Conservation (phyloP, 495 filamentous ascomycete species). For the Halenospora varia region DNA sequence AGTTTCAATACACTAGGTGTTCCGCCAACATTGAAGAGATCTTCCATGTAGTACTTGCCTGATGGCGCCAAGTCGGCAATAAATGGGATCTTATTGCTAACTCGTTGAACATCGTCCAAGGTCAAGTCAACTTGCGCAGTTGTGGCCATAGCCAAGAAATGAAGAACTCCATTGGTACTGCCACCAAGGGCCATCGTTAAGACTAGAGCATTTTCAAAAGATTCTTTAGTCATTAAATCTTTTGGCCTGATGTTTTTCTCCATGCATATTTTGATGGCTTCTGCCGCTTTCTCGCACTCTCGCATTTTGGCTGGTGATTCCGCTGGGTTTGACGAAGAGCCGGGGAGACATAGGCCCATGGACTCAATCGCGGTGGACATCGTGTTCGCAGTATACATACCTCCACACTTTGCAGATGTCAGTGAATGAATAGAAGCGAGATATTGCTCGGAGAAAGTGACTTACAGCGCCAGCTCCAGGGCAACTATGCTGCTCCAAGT, state of each 20-base stretch:
- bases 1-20: conserved; percentile 90
- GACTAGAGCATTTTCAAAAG: conserved; percentile 91
- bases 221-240: conserved; percentile 76
- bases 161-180: conserved; percentile 87
- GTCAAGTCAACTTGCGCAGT: conserved; percentile 81
- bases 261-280: conserved; percentile 82
- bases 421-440: background rate
- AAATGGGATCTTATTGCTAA: conserved; percentile 86
- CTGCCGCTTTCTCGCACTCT: conserved; percentile 83
- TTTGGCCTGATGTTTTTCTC: conserved; percentile 82
- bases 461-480: conserved; percentile 76
- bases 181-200: conserved; percentile 92
- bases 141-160: conserved; percentile 92
- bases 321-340: conserved; percentile 87
- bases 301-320: conserved; percentile 85
- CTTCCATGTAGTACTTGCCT: conserved; percentile 88
- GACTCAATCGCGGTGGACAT: conserved; percentile 96
- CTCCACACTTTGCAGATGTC: conserved; percentile 61
- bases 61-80: conserved; percentile 89
- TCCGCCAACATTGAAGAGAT: conserved; percentile 91
- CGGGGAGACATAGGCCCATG: conserved; percentile 87
- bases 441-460: background rate
- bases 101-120: conserved; percentile 82
- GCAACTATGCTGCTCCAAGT: conserved; percentile 82
- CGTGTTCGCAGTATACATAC: conserved; percentile 96